Evolutionary conservation across 164 flowering plant genomes (phyloP), one percentile per base, ranked within the genome.

Genomic region (Vitis riparia): DNA sequence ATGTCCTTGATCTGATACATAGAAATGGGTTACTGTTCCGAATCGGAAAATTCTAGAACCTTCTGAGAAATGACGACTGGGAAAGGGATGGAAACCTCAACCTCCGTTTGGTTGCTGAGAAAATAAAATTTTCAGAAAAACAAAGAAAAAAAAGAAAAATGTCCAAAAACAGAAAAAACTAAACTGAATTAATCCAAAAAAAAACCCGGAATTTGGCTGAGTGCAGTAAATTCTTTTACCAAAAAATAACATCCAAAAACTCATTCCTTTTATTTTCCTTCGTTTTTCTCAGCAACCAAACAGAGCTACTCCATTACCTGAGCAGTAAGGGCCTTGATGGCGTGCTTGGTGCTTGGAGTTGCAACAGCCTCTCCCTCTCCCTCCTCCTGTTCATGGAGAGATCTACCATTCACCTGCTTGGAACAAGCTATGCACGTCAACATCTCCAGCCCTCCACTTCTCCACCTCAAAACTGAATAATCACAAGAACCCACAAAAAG

Each of bases 351-450:
- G 51, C 79, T 80, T 8, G 90, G 93, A 3, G 97, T 84, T 11
- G 66, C 85, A 59, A 58, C 62, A 37, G 66, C 69, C 9, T 79
- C 85, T 1, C 82, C 87, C 0, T 75, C 44, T 37, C 44, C 83
- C 2, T 84, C 83, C 11, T 76, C 84, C 53, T 73, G 79, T 8
- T 70, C 84, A 9, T 16, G 84, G 10, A 82, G 78, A 79, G 88
- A 84, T 81, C 92, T 89, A 62, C 74, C 79, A 52, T 72, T 77
- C 50, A 81, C 80, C 76, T 86, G 92, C 87, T 94, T 94, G 51
- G 94, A 77, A 78, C 98, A 91, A n/a, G 94, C 87, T 56, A 94
- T 88, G 75, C 98, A 94, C 10, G 97, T 90, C 84, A 90, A 73
- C 98, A 94, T 89, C 78, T 75, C 75, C 57, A 37, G 6, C 48